Base-by-base conservation (phyloP, 805 yeast genomes). In the Yamadazyma sp. region DNA sequence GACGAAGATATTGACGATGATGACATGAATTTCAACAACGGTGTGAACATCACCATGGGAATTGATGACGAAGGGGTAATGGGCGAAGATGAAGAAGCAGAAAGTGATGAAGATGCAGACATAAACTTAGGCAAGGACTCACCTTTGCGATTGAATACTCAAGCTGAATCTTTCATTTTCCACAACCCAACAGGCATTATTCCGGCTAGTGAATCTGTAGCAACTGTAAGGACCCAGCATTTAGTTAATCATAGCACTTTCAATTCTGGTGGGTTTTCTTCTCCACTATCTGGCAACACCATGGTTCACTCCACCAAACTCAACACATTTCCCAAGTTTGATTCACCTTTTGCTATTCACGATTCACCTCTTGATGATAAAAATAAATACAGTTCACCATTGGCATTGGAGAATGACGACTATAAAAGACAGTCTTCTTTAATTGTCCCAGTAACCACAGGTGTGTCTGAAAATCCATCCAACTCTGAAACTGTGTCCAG, bases 91-190 rank as follows among this genome's bases (percentile, higher is more conserved):
- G 53, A 49, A 7, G 48, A 36, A 16, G 62, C 56, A 17, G 64
- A 66, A 35, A 55, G 65, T 45, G 67, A 64, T 17, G 67, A 53
- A 28, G 75, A 71, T 35, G 73, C 67, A 29, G 59, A 50, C 13
- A 39, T 37, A 10, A 48, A 44, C 17, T 31, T 48, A 28, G 41
- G 46, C 24, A 41, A 39, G 35, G 52, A 57, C 3, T 50, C 62
- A 2, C 62, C 65, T 0, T 49, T 60, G 29, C 55, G 50, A 38
- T 42, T 60, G 18, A 59, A 61, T 41, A 56, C 55, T 2, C 40
- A 45, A 4, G 40, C 46, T 12, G 59, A 52, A 20, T 41, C 51
- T 6, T 32, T 29, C 14, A 21, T 44, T 9, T 36, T 41, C 18
- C 32, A 25, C 19, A 37, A 18, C 28, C 43, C 46, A 5, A 39